These are phyloP conservation scores for Mucor piriformis DNA, from an alignment of 371 early-diverging fungal genomes.

Conservation along the genomic window DNA sequence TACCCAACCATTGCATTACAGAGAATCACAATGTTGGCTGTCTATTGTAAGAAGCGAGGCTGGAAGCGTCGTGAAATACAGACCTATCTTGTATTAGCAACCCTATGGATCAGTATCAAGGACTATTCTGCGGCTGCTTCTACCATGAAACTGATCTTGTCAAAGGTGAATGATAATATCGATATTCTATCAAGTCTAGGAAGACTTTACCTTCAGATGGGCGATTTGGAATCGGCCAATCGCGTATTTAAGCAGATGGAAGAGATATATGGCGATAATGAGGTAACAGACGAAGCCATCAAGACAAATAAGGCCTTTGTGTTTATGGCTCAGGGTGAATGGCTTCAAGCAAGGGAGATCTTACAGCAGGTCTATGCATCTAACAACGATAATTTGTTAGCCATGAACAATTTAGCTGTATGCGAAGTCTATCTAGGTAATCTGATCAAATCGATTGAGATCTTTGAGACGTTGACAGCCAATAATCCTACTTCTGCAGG, in stretches of 20 bases:
- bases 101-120: slow-evolving; percentile 52
- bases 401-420: slow-evolving; percentile 59
- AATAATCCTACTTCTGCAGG: slow-evolving; percentile 52
- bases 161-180: slow-evolving; percentile 29
- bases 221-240: slow-evolving; percentile 51
- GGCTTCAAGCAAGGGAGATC: slow-evolving; percentile 51
- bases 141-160: slow-evolving; percentile 33
- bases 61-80: slow-evolving; percentile 58
- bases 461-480: slow-evolving; percentile 29
- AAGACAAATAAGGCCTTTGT: slow-evolving; percentile 54
- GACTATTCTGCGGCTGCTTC: slow-evolving; percentile 54
- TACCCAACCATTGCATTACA: slow-evolving; percentile 52
- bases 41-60: slow-evolving; percentile 52
- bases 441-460: slow-evolving; percentile 39
- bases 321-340: slow-evolving; percentile 57
- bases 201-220: slow-evolving; percentile 63
- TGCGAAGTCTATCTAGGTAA: slow-evolving; percentile 63
- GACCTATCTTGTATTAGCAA: slow-evolving; percentile 55
- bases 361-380: slow-evolving; percentile 45
- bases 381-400: slow-evolving; percentile 57
- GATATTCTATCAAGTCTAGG: slow-evolving; percentile 59
- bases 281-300: slow-evolving; percentile 36
- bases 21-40: slow-evolving; percentile 52
- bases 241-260: slow-evolving; percentile 45
- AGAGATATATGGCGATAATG: slow-evolving; percentile 17